Base-by-base conservation (phyloP, 2,329 filamentous ascomycete genomes). In the Amesomyces nigricolor region DNA sequence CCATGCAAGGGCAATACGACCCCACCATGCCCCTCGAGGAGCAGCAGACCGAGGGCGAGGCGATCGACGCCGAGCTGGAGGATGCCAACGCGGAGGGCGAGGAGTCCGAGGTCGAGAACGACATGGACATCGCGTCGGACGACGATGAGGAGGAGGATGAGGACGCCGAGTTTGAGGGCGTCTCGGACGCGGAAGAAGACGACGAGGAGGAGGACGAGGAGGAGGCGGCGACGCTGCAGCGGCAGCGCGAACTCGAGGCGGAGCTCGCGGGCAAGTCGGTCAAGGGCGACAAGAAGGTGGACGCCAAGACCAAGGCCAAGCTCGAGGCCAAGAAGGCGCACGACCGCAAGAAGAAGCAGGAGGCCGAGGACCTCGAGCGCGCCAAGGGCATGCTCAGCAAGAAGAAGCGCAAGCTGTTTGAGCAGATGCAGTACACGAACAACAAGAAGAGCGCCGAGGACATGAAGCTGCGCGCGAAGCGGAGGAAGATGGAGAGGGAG, bases 351-450 rank as follows among this genome's bases (percentile, higher is more conserved):
- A 81, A 83, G 37, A 81, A 83, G 58, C 79, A 85, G 66, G 88
- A 94, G 68, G 85, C 87, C 4, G 94, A 97, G 72, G 91, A 97
- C 66, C 73, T 95, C 56, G 91, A 96, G 72, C 81, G 92, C 60
- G 87, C 89, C 70, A 96, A 96, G 83, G 94, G 95, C 76, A 99
- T 99, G 94, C 86, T 97, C 78, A 89, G 88, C 72, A 89, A 95
- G 73, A 94, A 95, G 82, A 99, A 97, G 85, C 81, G 94, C 67
- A 96, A 96, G 84, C 77, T 96, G 67, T 87, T 92, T 63, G 94
- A 97, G 78, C 94, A 96, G 78, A 99, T 99, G 89, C 80, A 91
- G 68, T 95, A 95, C 74, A 91, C 85, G 60, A 96, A 96, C 73
- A 91, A 87, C 75, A 91, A 94, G 80, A 89, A 90, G 78, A 92